Conservation (phyloP, 1,284 basidiomycete species). For the Trichosporon sp. region DNA sequence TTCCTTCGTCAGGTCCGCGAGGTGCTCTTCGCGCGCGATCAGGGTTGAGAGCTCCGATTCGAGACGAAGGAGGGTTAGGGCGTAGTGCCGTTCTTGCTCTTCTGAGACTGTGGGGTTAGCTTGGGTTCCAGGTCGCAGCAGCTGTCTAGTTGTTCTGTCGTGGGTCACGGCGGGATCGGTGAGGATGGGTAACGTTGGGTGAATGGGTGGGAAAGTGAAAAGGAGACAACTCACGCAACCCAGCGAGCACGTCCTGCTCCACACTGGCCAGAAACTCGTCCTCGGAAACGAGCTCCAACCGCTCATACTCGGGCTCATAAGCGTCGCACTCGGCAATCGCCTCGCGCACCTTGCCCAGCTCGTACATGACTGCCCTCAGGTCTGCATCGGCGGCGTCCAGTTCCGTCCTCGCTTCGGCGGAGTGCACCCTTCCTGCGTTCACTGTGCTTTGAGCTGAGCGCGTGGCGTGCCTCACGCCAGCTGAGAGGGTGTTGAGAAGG, state of each 20-base stretch:
- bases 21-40: constrained; percentile 38
- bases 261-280: constrained; percentile 35
- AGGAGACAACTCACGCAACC: constrained; percentile 39
- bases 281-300: constrained; percentile 38
- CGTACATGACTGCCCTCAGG: constrained; percentile 48
- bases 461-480: constrained; percentile 41
- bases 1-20: constrained; percentile 44
- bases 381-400: constrained; percentile 46
- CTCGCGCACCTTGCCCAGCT: constrained; percentile 45
- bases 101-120: constrained; percentile 35
- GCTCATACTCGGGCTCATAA: constrained; percentile 44
- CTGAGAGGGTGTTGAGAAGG: constrained; percentile 36
- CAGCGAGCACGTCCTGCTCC: constrained; percentile 29
- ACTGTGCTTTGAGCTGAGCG: constrained; percentile 41
- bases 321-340: constrained; percentile 48
- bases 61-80: constrained; percentile 42
- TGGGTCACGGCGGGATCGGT: too few relatives aligned
- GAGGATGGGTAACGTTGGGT: not conserved
- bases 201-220: too few relatives aligned
- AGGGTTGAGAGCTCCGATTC: constrained; percentile 49
- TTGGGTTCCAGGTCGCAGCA: too few relatives aligned
- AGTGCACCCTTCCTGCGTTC: constrained; percentile 43
- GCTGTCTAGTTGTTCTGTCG: too few relatives aligned
- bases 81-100: constrained; percentile 40
- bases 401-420: constrained; percentile 39